Conservation (phyloP, 805 yeast genomes). For the Torulaspora maleeae region DNA sequence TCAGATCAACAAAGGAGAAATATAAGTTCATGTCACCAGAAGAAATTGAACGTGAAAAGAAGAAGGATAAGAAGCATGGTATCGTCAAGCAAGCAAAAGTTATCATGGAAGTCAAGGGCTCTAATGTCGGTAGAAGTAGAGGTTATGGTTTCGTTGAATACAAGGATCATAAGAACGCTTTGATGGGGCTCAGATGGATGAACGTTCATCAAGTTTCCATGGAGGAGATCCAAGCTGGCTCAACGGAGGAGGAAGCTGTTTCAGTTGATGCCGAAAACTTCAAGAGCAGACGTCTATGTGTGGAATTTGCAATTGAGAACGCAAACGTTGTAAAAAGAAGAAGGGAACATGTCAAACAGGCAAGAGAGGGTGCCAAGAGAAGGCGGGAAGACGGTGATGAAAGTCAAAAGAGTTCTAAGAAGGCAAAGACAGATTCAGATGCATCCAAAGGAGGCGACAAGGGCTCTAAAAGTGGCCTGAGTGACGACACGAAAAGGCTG, state of each 20-base stretch:
- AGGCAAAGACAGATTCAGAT: conserved; percentile 28
- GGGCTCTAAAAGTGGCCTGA: conserved; percentile 37
- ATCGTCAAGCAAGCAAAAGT: conserved; percentile 91
- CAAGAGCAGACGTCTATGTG: conserved; percentile 72
- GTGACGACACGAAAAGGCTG: conserved; percentile 55
- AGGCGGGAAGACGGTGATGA: conserved; percentile 26
- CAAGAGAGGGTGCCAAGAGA: conserved; percentile 36
- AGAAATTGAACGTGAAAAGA: conserved; percentile 39
- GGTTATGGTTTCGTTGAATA: conserved; percentile 96
- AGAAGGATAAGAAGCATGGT: conserved; percentile 73
- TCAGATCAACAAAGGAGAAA: conserved; percentile 71
- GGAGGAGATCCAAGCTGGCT: conserved; percentile 67
- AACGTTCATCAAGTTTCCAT: conserved; percentile 82
- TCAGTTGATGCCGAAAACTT: conserved; percentile 49
- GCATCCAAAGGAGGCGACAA: conserved; percentile 15
- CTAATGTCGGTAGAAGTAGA: conserved; percentile 83
- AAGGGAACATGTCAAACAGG: conserved; percentile 54
- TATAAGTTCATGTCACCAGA: conserved; percentile 38
- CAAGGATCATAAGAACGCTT: conserved; percentile 85
- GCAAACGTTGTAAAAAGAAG: conserved; percentile 91
- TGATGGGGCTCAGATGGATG: conserved; percentile 96
- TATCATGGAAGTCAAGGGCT: conserved; percentile 84
- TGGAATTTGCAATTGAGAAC: conserved; percentile 93
- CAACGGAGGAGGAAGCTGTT: conserved; percentile 62
- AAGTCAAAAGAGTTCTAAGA: conserved; percentile 20